Base-by-base conservation (phyloP, 2,329 filamentous ascomycete genomes). In the Epichloe uncinata region DNA sequence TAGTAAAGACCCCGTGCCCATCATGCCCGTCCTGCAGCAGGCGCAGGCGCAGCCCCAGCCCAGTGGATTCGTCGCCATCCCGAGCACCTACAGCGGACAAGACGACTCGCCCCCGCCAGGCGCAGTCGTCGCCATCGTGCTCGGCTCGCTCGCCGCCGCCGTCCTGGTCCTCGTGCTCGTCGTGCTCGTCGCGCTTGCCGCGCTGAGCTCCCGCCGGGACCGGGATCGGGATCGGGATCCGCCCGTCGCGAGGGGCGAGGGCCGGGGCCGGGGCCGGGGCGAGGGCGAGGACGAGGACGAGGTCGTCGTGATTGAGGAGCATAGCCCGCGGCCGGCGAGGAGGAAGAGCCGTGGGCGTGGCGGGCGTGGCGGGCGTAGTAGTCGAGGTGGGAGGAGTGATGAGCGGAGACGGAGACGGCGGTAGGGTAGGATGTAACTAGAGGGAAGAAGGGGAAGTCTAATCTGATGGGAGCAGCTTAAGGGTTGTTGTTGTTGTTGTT, bases 71-170 rank as follows among this genome's bases (percentile, higher is more conserved):
- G 57, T 59, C 48, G 55, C 65, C 45, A 60, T 70, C 49, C 67
- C 68, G 13, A 56, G 63, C 33, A 56, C 60, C 7, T 71, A 71
- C 59, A 62, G 60, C 53, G 53, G 53, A 18, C 55, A 61, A 20
- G 45, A 64, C 46, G 68, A 54, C 72, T 22, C 22, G 5, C 22
- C 62, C 57, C 60, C 57, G 16, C 75, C 71, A 0, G 71, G 66
- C 52, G 63, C 65, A 46, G 60, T 74, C 13, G 71, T 63, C 9
- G 71, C 64, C 55, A 71, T 73, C 51, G 68, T 71, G 4, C 62
- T 74, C 47, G 71, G 70, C 54, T 65, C 68, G 41, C 66, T 73
- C 45, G 68, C 64, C 30, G 22, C 5, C 22, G 22, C 5, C 20
- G 20, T 22, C 1, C 20, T 22, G 20, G 75, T 80, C 60, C 60